phyloP scores from a whole-genome alignment of 257 asterid genomes.

The Przewalskia tangutica region DNA sequence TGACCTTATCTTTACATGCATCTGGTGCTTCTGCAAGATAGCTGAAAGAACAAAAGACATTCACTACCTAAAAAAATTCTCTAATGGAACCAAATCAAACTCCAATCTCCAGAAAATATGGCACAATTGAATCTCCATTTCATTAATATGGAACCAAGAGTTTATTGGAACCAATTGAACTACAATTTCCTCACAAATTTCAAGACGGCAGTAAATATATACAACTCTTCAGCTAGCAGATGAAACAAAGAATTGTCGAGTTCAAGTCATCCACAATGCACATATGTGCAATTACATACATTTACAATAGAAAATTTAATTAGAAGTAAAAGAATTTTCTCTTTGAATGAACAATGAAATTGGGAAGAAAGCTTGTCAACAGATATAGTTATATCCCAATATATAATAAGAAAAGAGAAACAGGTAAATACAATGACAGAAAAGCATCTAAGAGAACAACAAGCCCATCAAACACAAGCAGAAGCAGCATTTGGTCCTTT shows the following conservation, averaged over 20 bases:
- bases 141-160: background rate
- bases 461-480: background rate
- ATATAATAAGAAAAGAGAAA: background rate
- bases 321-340: background rate
- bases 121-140: background rate
- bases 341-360: background rate
- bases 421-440: background rate
- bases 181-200: background rate
- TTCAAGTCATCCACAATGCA: background rate
- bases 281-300: background rate
- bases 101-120: background rate
- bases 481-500: background rate
- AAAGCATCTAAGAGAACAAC: background rate
- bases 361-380: background rate
- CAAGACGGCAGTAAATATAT: background rate
- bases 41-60: conserved; percentile 29
- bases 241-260: background rate
- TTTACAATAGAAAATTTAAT: background rate
- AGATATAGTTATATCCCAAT: background rate
- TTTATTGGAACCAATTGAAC: background rate
- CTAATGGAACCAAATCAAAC: background rate
- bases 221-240: background rate
- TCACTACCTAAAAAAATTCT: background rate
- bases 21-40: conserved; percentile 87
- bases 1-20: conserved; percentile 66